These are phyloP conservation scores for Bigelowiella natans DNA, from an alignment of 78 protist species.

Conservation along the genomic window DNA sequence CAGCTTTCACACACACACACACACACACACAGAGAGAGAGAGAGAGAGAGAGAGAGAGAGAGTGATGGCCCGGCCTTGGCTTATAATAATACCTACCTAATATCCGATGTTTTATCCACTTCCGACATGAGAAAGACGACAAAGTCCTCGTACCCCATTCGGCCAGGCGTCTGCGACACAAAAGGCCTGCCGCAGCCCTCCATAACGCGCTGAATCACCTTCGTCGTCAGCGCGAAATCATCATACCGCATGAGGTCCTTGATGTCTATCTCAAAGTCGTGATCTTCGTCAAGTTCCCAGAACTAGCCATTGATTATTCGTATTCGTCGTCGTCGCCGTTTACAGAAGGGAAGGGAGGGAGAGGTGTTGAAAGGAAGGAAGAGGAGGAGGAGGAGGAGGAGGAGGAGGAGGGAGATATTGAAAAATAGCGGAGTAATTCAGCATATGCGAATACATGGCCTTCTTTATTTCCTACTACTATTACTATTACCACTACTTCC, in stretches of 20 bases:
- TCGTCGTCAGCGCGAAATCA: not conserved
- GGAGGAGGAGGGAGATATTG: no score
- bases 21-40: no score
- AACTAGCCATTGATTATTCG: no score
- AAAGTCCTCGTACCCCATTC: not conserved
- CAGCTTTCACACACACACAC: no score
- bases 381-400: no score
- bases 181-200: not conserved
- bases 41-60: no score
- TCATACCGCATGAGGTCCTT: not conserved
- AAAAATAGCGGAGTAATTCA: no score
- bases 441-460: not conserved
- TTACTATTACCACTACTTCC: not conserved
- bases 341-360: no score
- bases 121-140: not conserved
- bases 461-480: not conserved
- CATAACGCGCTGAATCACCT: not conserved
- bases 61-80: no score
- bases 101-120: not conserved
- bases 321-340: no score
- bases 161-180: not conserved
- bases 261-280: not conserved
- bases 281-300: not conserved
- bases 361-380: no score
- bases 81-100: not conserved